Evolutionary conservation across 2,329 filamentous ascomycete genomes (phyloP), one percentile per base, ranked within the genome.

Genomic region (Cytospora piceae): DNA sequence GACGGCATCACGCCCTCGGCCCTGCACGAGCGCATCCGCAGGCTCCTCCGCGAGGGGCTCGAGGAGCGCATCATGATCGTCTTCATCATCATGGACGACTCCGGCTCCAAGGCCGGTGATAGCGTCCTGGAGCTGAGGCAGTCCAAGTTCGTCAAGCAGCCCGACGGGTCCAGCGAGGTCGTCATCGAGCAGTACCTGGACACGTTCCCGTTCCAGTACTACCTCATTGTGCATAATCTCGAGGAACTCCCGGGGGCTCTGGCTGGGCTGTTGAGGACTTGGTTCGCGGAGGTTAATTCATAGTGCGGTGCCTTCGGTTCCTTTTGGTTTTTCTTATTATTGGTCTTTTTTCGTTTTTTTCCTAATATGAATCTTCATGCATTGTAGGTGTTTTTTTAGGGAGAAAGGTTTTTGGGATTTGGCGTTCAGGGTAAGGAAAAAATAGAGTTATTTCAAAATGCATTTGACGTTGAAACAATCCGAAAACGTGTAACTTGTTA

Each of bases 21-120:
- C 1, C 90, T 94, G 57, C 94, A 98, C 76, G 92, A 93, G 22
- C 84, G 87, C 6, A 94, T 99, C 71, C 86, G 91, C 20, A 83
- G 92, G 6, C 83, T 98, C 27, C 87, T 99, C 14, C 85, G 95
- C 12, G 90, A 94, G 77, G 94, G 95, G 0, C 88, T 93, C 73
- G 94, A 97, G 77, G 92, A 97, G 78, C 85, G 93, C 20, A 96
- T 99, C 74, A 97, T 99, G 92, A 89, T 98, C 69, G 94, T 99
- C 7, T 99, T 99, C 76, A 92, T 99, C 72, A 91, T 99, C 73
- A 93, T 99, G 74, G 95, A 99, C 80, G 84, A 87, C 71, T 80
- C 78, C 24, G 72, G 73, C 37, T 69, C 65, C 70, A 77, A 76
- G 70, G 76, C 76, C 74, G 84, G 83, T 56, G 84, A 87, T 67